phyloP scores from a whole-genome alignment of 768 basidiomycete species.

The Auricularia heimuer region DNA sequence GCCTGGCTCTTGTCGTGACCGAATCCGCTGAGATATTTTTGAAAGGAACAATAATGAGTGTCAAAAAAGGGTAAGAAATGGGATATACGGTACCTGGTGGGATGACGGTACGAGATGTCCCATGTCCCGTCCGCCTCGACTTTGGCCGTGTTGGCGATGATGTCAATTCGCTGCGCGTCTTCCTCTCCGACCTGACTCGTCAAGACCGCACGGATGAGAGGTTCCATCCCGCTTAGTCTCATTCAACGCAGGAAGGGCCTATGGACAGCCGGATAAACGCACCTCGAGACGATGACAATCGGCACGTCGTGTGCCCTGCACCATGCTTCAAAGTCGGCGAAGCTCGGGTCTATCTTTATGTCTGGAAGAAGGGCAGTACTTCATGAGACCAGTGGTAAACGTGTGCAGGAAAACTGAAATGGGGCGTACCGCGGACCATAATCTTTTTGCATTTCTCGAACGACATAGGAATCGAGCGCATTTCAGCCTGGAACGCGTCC shows the following conservation, averaged over 20 bases:
- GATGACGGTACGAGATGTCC: conserved; percentile 82
- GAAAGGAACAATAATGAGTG: background rate
- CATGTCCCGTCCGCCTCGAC: conserved; percentile 58
- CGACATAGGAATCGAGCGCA: conserved; percentile 74
- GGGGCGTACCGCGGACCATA: conserved; percentile 27
- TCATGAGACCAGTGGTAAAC: too few species aligned
- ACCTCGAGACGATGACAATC: conserved; percentile 78
- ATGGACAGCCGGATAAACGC: conserved; percentile 32
- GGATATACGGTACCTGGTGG: conserved; percentile 33
- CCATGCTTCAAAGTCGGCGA: conserved; percentile 79
- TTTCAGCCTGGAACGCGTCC: conserved; percentile 43
- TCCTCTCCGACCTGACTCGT: conserved; percentile 67
- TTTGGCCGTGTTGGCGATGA: conserved; percentile 87
- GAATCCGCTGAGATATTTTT: conserved; percentile 43
- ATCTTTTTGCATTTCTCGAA: conserved; percentile 81
- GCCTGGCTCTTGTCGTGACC: conserved; percentile 97
- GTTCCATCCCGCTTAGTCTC: conserved; percentile 73
- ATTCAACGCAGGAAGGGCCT: background rate
- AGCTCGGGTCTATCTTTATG: conserved; percentile 79
- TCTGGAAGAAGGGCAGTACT: conserved; percentile 31
- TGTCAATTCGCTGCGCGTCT: conserved; percentile 60
- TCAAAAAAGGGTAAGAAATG: background rate
- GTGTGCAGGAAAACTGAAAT: too few species aligned
- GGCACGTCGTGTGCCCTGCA: conserved; percentile 76
- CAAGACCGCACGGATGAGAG: conserved; percentile 87